phyloP scores from a whole-genome alignment of 169 alveolate species.

The Hepatocystis sp. region DNA sequence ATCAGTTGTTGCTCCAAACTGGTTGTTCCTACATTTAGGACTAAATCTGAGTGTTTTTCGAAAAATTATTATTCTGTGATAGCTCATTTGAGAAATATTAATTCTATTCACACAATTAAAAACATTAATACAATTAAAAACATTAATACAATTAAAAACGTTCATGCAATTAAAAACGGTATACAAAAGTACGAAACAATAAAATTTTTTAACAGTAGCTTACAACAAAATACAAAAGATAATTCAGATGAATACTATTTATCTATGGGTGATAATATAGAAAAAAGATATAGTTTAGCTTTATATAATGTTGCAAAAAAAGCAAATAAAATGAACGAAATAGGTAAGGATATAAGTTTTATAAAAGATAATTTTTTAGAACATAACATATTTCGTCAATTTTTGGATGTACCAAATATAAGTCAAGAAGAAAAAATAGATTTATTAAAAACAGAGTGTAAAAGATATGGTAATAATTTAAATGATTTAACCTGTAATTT shows the following conservation, averaged over 20 bases:
- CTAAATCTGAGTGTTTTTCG: too few relatives aligned
- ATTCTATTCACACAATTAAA: too few relatives aligned
- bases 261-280: constrained; percentile 74
- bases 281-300: constrained; percentile 70
- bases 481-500: constrained; percentile 41
- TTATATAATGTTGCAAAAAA: constrained; percentile 66
- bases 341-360: constrained; percentile 53
- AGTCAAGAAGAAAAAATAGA: constrained; percentile 25
- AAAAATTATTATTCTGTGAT: too few relatives aligned
- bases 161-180: too few relatives aligned
- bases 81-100: too few relatives aligned
- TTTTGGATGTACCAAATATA: constrained; percentile 67
- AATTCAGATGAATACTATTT: constrained; percentile 51
- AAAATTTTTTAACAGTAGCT: too few relatives aligned
- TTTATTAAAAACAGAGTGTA: constrained; percentile 65
- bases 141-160: too few relatives aligned
- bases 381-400: constrained; percentile 32
- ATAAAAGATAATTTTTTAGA: constrained; percentile 41
- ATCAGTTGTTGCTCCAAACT: too few relatives aligned
- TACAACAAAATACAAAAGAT: too few relatives aligned
- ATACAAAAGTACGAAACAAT: too few relatives aligned
- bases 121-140: too few relatives aligned
- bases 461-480: constrained; percentile 52
- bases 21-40: too few relatives aligned
- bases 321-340: constrained; percentile 51